Evolutionary conservation across 2,329 filamentous ascomycete species (phyloP).

Genomic region (Phaeophleospora eucalypticola): DNA sequence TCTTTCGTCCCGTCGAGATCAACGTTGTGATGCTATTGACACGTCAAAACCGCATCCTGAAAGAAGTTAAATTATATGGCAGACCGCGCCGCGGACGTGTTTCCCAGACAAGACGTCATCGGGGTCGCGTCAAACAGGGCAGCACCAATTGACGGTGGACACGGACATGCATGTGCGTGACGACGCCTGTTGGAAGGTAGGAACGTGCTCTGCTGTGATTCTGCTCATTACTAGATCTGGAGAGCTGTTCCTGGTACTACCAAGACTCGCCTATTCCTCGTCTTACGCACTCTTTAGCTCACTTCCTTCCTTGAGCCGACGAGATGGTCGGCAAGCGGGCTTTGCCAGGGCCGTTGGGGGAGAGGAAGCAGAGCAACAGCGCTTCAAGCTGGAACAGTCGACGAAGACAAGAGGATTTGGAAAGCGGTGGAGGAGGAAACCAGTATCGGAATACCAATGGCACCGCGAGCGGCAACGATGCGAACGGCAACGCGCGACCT

Average conservation of each 20-base stretch:
- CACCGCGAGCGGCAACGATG: slow-evolving; percentile 14
- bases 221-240: too few species aligned
- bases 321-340: slow-evolving; percentile 31
- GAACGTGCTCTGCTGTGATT: too few species aligned
- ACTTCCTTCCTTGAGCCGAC: not conserved
- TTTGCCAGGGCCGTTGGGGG: too few species aligned
- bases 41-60: not conserved
- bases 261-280: too few species aligned
- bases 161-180: not conserved
- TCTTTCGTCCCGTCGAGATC: too few species aligned
- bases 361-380: too few species aligned
- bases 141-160: too few species aligned
- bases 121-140: not conserved
- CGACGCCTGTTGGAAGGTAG: not conserved
- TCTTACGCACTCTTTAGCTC: too few species aligned
- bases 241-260: too few species aligned
- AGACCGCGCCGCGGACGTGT: too few species aligned
- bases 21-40: not conserved
- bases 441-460: slow-evolving; percentile 13
- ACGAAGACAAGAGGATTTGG: slow-evolving; percentile 10
- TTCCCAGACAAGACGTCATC: not conserved
- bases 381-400: slow-evolving; percentile 7
- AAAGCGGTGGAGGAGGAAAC: slow-evolving; percentile 11
- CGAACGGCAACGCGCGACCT: slow-evolving; percentile 19
- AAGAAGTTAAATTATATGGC: too few species aligned